Percentiles rank a stretch among this genome's conserved stretches.
These are phyloP conservation scores for Spatholobus suberectus DNA, from an alignment of 306 rosid genomes.

Conservation along the genomic window DNA sequence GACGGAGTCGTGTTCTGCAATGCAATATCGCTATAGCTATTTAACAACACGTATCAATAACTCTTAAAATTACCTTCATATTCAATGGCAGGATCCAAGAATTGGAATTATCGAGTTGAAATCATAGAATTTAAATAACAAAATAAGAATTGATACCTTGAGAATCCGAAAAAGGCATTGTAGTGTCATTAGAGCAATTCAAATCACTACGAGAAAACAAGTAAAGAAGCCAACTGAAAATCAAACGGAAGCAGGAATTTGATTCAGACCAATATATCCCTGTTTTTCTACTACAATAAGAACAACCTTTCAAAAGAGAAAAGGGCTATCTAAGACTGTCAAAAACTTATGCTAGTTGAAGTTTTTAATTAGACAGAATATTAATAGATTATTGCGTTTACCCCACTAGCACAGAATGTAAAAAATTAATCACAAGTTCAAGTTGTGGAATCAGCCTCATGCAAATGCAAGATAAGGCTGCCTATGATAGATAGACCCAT, in stretches of 20 bases:
- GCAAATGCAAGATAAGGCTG: neutral
- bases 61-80: conserved; percentile 27
- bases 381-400: neutral
- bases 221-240: conserved; percentile 17
- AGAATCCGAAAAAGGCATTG: conserved; percentile 17
- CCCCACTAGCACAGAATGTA: neutral
- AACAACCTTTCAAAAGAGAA: neutral
- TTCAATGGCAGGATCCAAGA: neutral
- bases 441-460: no score
- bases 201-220: neutral
- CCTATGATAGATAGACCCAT: neutral
- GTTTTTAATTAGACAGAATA: neutral
- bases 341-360: neutral
- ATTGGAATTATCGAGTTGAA: neutral
- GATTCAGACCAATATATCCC: neutral
- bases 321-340: neutral
- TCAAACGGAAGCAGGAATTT: neutral
- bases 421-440: neutral
- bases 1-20: no score
- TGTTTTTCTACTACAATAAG: neutral
- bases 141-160: neutral
- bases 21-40: no score
- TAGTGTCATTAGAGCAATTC: conserved; percentile 2
- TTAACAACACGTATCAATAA: no score
- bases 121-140: neutral